Percentiles rank a stretch among this genome's conserved stretches.
Conservation (phyloP, 1,284 basidiomycete genomes). For the Termitomyces sp. region DNA sequence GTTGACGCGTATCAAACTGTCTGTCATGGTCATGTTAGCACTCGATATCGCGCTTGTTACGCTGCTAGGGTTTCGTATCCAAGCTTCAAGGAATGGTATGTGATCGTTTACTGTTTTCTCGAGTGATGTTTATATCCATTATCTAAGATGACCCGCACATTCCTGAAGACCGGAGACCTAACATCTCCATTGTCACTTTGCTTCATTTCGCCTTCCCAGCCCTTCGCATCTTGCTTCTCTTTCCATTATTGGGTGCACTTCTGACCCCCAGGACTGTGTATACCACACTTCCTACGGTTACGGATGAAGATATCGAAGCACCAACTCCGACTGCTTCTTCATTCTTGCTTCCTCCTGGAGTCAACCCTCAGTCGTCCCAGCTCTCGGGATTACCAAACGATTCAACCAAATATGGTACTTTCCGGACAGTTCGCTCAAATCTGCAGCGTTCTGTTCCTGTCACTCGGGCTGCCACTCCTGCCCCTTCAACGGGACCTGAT, state of each 20-base stretch:
- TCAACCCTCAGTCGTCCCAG: constrained; percentile 35
- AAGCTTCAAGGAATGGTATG: constrained; percentile 39
- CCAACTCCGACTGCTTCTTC: constrained; percentile 41
- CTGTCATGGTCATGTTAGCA: constrained; percentile 45
- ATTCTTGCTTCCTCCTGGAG: constrained; percentile 46
- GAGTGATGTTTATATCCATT: not conserved
- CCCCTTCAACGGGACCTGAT: constrained; percentile 43
- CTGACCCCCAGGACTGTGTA: constrained; percentile 59
- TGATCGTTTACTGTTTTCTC: constrained; percentile 1
- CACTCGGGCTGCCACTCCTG: constrained; percentile 58
- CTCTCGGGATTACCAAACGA: constrained; percentile 37
- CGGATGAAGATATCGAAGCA: constrained; percentile 36
- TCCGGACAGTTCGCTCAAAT: constrained; percentile 46
- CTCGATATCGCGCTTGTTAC: constrained; percentile 58
- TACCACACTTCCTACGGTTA: constrained; percentile 38
- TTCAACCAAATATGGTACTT: constrained; percentile 70
- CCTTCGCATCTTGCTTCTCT: constrained; percentile 59
- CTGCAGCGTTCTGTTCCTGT: constrained; percentile 49
- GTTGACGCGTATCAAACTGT: constrained; percentile 49
- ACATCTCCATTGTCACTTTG: constrained; percentile 31
- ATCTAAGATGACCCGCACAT: constrained; percentile 26
- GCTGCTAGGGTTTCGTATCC: constrained; percentile 44
- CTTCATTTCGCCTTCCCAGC: constrained; percentile 60
- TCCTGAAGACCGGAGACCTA: constrained; percentile 26
- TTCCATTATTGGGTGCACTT: constrained; percentile 53